Evolutionary conservation across 2,329 filamentous ascomycete species (phyloP), one percentile per base, ranked within the genome.

Genomic region (Sclerotinia borealis): DNA sequence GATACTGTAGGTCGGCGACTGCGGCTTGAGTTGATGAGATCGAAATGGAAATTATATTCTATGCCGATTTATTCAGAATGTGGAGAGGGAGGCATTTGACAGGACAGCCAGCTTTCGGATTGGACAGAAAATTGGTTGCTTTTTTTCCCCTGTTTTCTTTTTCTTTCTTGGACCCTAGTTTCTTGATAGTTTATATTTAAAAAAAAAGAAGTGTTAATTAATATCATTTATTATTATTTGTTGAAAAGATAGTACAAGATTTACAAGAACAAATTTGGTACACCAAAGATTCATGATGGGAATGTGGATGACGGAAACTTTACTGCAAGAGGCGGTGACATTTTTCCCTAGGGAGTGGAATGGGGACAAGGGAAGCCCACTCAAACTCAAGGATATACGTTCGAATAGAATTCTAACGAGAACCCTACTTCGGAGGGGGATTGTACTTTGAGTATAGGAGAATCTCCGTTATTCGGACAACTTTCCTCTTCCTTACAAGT

Each of bases 271-370:
- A 56, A 45, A 22, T 34, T 34, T 45, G n/a, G 54, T 45, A 39
- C n/a, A 34, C 39, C 27, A 56, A 43, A 50, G 43, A 34, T 56
- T 34, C 39, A 45, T 45, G 54, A 56, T 56, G 39, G 39, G 54
- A 56, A 56, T 56, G 54, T 45, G 39, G 39, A 45, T 45, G 54
- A 56, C 27, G 39, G 54, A 45, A 45, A 56, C 54, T 34, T 56
- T 45, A 56, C 54, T 56, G 37, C 34, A 54, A 61, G 59, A 61
- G 36, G 59, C 59, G 59, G 59, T 61, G 59, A 54, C 59, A 49
- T 50, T 41, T 54, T 45, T 54, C 48, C 48, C 37, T 61, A 50
- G n/a, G 36, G 43, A 37, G 45, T 60, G 47, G 59, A 41, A 41
- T 51, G 48, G 11, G 27, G 37, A 43, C 37, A 56, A 56, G 52